phyloP scores from a whole-genome alignment of 768 basidiomycete genomes.

The Leccinum barrowsii region DNA sequence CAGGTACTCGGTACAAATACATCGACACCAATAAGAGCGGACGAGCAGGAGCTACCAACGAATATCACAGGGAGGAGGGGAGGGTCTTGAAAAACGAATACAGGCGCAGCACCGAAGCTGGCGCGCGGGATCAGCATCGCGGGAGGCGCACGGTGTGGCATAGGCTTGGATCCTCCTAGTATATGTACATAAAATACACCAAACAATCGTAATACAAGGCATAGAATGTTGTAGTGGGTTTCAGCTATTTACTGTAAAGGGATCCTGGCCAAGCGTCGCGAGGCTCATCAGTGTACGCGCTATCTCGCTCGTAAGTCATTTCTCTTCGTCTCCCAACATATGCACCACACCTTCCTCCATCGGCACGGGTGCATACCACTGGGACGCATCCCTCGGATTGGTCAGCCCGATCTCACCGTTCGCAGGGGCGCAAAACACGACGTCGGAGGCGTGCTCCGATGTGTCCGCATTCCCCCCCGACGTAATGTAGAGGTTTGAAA shows the following conservation, averaged over 20 bases:
- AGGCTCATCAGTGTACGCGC: neutral
- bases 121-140: no score
- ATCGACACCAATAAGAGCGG: no score
- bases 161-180: no score
- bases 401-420: conserved; percentile 43
- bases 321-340: conserved; percentile 52
- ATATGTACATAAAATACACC: neutral
- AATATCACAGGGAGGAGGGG: no score
- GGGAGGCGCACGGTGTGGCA: no score
- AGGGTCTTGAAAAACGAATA: no score
- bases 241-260: neutral
- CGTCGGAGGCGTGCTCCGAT: neutral
- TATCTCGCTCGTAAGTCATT: conserved; percentile 10
- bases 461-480: conserved; percentile 55
- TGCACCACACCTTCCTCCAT: conserved; percentile 35
- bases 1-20: no score
- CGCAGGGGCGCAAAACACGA: conserved; percentile 20
- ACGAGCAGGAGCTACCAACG: no score
- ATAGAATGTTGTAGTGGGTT: neutral
- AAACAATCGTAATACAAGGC: neutral
- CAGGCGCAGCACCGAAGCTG: no score
- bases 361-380: conserved; percentile 67
- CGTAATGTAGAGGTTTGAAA: conserved; percentile 66
- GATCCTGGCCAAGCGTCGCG: neutral
- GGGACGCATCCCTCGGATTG: conserved; percentile 33